Conservation (phyloP, 306 rosid genomes). For the Rubus idaeus region DNA sequence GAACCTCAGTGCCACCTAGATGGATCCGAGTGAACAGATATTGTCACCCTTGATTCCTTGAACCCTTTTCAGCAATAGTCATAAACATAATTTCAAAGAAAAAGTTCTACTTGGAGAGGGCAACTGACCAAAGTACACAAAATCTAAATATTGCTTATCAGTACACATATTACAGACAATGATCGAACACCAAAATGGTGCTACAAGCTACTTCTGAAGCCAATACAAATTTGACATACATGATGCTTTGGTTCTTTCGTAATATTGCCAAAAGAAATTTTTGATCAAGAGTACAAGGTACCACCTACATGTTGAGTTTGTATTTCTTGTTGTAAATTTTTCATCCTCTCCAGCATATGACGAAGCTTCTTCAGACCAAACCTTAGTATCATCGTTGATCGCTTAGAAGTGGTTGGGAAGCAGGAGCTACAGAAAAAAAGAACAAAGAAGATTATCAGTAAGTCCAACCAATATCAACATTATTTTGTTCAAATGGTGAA, state of each 20-base stretch:
- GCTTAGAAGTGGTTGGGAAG: conserved; percentile 54
- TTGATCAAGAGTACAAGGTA: conserved; percentile 7
- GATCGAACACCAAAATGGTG: conserved; percentile 30
- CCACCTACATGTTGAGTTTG: conserved; percentile 16
- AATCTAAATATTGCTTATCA: conserved; percentile 20
- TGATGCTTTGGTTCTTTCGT: conserved; percentile 1
- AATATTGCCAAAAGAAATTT: background rate
- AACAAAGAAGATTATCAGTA: background rate
- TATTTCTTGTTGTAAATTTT: background rate
- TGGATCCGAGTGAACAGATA: background rate
- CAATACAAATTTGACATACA: conserved; percentile 7
- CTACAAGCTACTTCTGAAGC: conserved; percentile 30
- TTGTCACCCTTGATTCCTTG: background rate
- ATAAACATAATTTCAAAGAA: background rate
- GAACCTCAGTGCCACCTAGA: background rate
- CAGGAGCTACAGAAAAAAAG: conserved; percentile 36
- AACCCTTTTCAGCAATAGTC: background rate
- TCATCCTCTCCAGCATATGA: conserved; percentile 9
- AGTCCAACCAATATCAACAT: background rate
- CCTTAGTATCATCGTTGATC: conserved; percentile 44
- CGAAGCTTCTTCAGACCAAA: conserved; percentile 32
- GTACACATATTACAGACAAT: conserved; percentile 23
- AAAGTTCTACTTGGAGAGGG: conserved; percentile 3
- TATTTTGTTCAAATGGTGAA: background rate
- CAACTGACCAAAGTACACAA: conserved; percentile 22